Evolutionary conservation across 345 rosid species (phyloP).

Genomic region (Triadica sebifera): DNA sequence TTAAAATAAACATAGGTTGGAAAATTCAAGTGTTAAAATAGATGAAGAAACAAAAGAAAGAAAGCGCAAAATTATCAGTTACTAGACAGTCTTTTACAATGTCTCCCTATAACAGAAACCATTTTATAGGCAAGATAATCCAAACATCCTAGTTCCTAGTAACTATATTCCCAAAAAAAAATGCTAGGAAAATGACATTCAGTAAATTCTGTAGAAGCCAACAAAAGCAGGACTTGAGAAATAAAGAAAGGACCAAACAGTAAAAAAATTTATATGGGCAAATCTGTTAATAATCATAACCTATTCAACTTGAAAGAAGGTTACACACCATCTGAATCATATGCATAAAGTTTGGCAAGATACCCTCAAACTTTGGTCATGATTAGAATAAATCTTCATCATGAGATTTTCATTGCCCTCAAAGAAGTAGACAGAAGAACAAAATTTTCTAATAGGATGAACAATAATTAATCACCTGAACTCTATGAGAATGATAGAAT

Average conservation of each 20-base stretch:
- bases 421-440: conserved; percentile 1
- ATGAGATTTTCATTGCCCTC: neutral
- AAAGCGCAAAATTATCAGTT: too few relatives aligned
- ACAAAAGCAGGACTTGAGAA: neutral
- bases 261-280: neutral
- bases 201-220: neutral
- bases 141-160: neutral
- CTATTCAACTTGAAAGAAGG: neutral
- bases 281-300: neutral
- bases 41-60: too few relatives aligned
- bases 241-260: neutral
- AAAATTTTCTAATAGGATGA: neutral
- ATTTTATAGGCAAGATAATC: neutral
- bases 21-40: too few relatives aligned
- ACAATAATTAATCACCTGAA: conserved; percentile 22
- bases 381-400: neutral
- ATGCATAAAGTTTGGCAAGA: neutral
- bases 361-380: neutral
- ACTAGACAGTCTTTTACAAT: neutral
- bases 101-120: neutral
- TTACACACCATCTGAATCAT: neutral
- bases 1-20: too few relatives aligned
- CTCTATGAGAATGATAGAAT: conserved; percentile 35
- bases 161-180: neutral
- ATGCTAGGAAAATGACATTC: neutral